Evolutionary conservation across 371 early-diverging fungal genomes (phyloP).

Genomic region (Mortierella sp.): DNA sequence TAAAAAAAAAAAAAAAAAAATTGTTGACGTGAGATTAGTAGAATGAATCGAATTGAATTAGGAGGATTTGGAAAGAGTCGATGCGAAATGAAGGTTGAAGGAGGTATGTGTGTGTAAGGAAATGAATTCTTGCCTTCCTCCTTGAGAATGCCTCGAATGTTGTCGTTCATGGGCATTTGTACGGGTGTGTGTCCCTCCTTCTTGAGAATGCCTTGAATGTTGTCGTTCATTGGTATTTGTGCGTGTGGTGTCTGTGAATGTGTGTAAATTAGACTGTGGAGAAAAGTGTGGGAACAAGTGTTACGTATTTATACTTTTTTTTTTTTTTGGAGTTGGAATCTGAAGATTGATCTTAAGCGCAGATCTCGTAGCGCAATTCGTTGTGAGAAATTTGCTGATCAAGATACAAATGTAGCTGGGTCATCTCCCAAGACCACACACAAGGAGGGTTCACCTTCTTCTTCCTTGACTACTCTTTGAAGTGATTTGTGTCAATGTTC

Average conservation of each 20-base stretch:
- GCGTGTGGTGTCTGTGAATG: not conserved
- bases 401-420: no score
- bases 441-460: no score
- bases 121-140: constrained; percentile 19
- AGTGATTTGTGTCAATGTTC: no score
- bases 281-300: no score
- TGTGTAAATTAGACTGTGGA: not conserved
- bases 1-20: not conserved
- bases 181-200: no score
- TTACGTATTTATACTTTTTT: no score
- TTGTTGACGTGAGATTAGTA: not conserved
- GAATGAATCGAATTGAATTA: not conserved
- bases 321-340: no score
- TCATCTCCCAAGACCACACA: no score
- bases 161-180: constrained; percentile 45
- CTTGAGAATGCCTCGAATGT: constrained; percentile 28
- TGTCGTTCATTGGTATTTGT: not conserved
- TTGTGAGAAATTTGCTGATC: no score
- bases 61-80: not conserved
- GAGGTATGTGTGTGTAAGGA: not conserved
- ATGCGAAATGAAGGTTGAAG: not conserved
- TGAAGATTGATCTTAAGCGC: no score
- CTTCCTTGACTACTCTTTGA: no score
- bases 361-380: no score
- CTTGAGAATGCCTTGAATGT: not conserved